phyloP scores from a whole-genome alignment of 2,329 filamentous ascomycete genomes.

The Dendryphion nanum region DNA sequence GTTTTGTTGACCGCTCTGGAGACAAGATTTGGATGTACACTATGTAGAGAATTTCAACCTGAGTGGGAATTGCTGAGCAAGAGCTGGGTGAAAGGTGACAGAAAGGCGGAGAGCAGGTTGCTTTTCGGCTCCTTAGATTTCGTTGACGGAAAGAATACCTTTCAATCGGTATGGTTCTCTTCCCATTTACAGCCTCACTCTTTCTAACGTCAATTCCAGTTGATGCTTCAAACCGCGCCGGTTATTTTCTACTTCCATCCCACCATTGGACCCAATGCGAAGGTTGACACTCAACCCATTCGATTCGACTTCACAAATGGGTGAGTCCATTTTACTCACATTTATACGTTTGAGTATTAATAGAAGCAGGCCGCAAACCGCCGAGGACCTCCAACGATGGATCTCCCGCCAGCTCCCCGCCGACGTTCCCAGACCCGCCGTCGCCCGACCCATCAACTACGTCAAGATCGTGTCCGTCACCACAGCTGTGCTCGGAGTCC shows the following conservation, averaged over 20 bases:
- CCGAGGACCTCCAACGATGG: slow-evolving; percentile 79
- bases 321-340: slow-evolving; percentile 48
- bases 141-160: slow-evolving; percentile 74
- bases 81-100: slow-evolving; percentile 86
- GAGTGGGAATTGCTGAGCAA: slow-evolving; percentile 87
- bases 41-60: slow-evolving; percentile 89
- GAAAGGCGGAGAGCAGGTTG: slow-evolving; percentile 67
- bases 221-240: slow-evolving; percentile 90
- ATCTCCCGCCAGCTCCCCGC: slow-evolving; percentile 71
- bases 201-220: slow-evolving; percentile 53
- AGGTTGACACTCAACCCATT: slow-evolving; percentile 63
- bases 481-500: slow-evolving; percentile 66
- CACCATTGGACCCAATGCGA: slow-evolving; percentile 77
- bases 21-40: slow-evolving; percentile 74
- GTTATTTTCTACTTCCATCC: slow-evolving; percentile 86
- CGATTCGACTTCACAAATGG: slow-evolving; percentile 83
- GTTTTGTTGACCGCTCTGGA: slow-evolving; percentile 88
- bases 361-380: slow-evolving; percentile 61
- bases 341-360: not conserved
- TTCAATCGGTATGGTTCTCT: slow-evolving; percentile 70
- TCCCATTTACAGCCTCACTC: not conserved
- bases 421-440: slow-evolving; percentile 66
- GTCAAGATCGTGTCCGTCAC: slow-evolving; percentile 67
- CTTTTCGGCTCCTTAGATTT: slow-evolving; percentile 89
- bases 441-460: slow-evolving; percentile 87